Conservation (phyloP, 768 basidiomycete species). For the Lanmaoa pseudosensibilis region DNA sequence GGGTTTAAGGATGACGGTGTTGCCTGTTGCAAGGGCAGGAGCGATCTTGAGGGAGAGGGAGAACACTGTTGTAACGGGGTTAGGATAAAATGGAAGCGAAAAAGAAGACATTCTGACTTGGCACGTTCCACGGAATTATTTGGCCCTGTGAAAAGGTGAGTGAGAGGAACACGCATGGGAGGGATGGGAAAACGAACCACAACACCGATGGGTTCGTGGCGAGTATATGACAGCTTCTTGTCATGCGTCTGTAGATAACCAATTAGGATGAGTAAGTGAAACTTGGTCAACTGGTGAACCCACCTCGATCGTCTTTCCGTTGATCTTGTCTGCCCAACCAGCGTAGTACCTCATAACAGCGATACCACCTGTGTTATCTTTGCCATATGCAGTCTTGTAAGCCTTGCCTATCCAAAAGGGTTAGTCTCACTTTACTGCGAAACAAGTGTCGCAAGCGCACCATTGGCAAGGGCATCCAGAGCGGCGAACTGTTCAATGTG, state of each 20-base stretch:
- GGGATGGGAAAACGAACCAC: constrained; percentile 3
- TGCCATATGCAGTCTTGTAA: background rate
- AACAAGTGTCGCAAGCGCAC: background rate
- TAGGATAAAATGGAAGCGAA: background rate
- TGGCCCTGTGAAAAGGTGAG: constrained; percentile 2
- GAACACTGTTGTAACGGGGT: background rate
- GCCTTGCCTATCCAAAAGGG: constrained; percentile 2
- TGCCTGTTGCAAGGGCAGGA: constrained; percentile 11
- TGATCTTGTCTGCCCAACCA: constrained; percentile 16
- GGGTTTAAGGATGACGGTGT: constrained; percentile 12
- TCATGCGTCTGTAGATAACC: background rate
- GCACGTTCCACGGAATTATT: constrained; percentile 15
- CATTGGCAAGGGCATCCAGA: constrained; percentile 7
- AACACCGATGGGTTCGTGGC: constrained; percentile 13
- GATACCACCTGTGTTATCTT: background rate
- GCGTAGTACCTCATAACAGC: constrained; percentile 9
- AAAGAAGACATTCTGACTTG: background rate
- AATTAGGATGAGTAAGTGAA: background rate
- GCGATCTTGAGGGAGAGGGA: constrained; percentile 9
- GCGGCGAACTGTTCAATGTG: constrained; percentile 10
- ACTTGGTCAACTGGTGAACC: background rate
- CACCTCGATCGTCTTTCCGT: constrained; percentile 8
- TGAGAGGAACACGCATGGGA: background rate
- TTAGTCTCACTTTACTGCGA: background rate
- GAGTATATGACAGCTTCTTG: constrained; percentile 8